Conservation (phyloP, 306 rosid genomes). For the Dryas octopetala region DNA sequence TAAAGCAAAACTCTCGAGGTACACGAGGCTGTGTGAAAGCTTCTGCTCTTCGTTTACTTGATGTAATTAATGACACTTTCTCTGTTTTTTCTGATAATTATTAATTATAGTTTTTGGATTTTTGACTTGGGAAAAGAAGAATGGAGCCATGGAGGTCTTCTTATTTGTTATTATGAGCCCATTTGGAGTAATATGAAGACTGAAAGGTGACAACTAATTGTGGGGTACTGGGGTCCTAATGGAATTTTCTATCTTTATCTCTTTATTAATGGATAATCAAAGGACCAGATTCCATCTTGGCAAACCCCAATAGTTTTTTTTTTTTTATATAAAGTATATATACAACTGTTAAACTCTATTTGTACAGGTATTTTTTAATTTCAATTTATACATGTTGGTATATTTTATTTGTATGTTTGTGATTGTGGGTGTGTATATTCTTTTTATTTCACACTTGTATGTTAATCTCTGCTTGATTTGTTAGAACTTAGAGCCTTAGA, state of each 20-base stretch:
- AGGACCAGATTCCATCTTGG: conserved; percentile 24
- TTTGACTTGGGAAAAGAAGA: not conserved
- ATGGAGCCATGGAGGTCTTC: too few species aligned
- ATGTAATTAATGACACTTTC: too few species aligned
- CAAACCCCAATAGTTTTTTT: not conserved
- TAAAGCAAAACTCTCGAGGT: not conserved
- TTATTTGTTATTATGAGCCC: too few species aligned
- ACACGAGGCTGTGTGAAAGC: not conserved
- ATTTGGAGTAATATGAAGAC: too few species aligned
- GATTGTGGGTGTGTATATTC: not conserved
- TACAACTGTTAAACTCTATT: not conserved
- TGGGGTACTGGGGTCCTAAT: not conserved
- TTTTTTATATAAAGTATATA: not conserved
- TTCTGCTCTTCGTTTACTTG: not conserved
- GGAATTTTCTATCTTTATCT: conserved; percentile 6
- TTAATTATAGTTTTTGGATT: not conserved
- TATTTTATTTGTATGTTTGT: too few species aligned
- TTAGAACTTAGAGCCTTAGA: too few species aligned
- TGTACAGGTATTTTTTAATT: not conserved
- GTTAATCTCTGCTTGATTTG: too few species aligned
- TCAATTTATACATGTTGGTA: not conserved
- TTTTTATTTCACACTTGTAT: too few species aligned
- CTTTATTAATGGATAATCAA: conserved; percentile 12
- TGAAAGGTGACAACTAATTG: not conserved
- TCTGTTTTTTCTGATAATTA: not conserved